phyloP scores from a whole-genome alignment of 345 rosid species.

The Microcos paniculata region DNA sequence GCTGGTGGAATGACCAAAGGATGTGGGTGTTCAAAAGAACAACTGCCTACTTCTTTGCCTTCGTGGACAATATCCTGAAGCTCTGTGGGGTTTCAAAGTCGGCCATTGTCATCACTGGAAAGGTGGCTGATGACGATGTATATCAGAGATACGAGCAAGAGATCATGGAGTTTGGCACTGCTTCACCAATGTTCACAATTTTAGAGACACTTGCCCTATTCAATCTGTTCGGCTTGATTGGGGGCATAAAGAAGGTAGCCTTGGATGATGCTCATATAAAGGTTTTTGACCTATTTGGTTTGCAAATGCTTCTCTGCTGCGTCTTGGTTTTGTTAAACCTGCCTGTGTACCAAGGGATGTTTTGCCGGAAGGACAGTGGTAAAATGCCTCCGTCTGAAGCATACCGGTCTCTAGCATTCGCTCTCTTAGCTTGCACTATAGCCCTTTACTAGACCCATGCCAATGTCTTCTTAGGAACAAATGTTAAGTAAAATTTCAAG shows the following conservation, averaged over 20 bases:
- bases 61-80: conserved; percentile 45
- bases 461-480: not conserved
- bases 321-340: conserved; percentile 48
- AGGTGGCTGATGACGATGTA: conserved; percentile 63
- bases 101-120: conserved; percentile 57
- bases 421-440: conserved; percentile 36
- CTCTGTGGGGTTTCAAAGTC: conserved; percentile 42
- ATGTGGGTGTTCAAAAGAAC: conserved; percentile 77
- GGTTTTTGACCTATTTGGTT: conserved; percentile 24
- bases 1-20: conserved; percentile 86
- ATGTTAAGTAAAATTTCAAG: not conserved
- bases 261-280: not conserved
- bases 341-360: conserved; percentile 61
- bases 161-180: conserved; percentile 73
- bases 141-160: conserved; percentile 50
- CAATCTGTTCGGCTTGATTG: conserved; percentile 43
- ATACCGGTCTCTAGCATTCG: conserved; percentile 36
- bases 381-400: conserved; percentile 49
- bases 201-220: conserved; percentile 61
- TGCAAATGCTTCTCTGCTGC: conserved; percentile 52
- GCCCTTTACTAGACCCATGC: conserved; percentile 1
- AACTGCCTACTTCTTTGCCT: conserved; percentile 61
- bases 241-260: conserved; percentile 22
- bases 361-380: conserved; percentile 59
- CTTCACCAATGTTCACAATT: conserved; percentile 59